These are phyloP conservation scores for Fusarium nelsonii DNA, from an alignment of 2,329 filamentous ascomycete species.

Conservation along the genomic window DNA sequence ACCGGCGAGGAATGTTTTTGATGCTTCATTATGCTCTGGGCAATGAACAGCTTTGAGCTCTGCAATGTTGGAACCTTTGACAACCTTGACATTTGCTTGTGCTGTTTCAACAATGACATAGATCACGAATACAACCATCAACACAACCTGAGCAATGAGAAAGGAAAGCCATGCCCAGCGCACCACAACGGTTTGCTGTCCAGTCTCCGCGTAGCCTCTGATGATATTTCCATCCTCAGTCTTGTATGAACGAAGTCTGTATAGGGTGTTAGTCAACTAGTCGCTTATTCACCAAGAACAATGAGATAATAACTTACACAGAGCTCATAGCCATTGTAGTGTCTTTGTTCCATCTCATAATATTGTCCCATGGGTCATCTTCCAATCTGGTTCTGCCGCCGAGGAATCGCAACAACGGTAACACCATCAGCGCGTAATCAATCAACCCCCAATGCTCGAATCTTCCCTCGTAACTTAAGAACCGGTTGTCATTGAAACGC, in stretches of 20 bases:
- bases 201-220: not conserved
- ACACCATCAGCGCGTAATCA: too few relatives aligned
- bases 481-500: too few relatives aligned
- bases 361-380: not conserved
- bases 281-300: too few relatives aligned
- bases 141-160: not conserved
- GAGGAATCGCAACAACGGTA: too few relatives aligned
- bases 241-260: not conserved
- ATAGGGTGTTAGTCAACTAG: not conserved
- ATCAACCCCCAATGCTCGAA: too few relatives aligned
- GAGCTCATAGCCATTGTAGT: not conserved
- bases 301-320: not conserved
- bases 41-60: not conserved
- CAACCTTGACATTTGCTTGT: not conserved
- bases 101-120: not conserved
- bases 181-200: not conserved
- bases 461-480: too few relatives aligned
- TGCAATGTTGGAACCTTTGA: not conserved
- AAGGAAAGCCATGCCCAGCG: not conserved
- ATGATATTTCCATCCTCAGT: not conserved
- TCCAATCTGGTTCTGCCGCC: not conserved
- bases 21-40: not conserved
- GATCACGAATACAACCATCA: not conserved
- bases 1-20: not conserved
- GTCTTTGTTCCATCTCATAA: not conserved